Base-by-base conservation (phyloP, 202 grass and related monocot genomes). In the Dendrocalamus latiflorus region DNA sequence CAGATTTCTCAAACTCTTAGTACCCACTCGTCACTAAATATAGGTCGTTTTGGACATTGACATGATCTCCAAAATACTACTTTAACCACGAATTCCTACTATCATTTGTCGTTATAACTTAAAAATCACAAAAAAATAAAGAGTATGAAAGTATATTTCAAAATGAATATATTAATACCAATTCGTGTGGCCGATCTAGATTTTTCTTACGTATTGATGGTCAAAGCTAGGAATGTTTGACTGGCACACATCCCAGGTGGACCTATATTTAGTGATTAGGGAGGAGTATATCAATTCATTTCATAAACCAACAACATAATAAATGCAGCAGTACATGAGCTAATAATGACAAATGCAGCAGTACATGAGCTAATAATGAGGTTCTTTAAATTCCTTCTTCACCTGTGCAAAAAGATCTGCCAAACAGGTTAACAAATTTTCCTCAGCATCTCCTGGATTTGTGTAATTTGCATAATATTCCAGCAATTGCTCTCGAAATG, bases 321-420 rank as follows among this genome's bases (percentile, higher is more conserved):
- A n/a, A n/a, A n/a, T n/a, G n/a, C n/a, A n/a, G n/a, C n/a, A n/a
- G n/a, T n/a, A n/a, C n/a, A n/a, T n/a, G n/a, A n/a, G n/a, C n/a
- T n/a, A n/a, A n/a, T n/a, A n/a, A n/a, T n/a, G n/a, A n/a, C 3
- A 55, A 74, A 65, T 67, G 47, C 20, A 56, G 71, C 37, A 75
- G 21, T 41, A 41, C 41, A 63, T 51, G 45, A 62, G 58, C 9
- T 74, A 63, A 83, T 74, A 22, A 65, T 17, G 18, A 74, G 28
- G 33, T 74, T 41, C 13, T 55, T 74, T 74, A 24, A 16, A 26
- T 28, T 49, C 36, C 63, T n/a, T n/a, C n/a, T n/a, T n/a, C n/a
- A n/a, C n/a, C n/a, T n/a, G n/a, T n/a, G n/a, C n/a, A n/a, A n/a
- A 94, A 58, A 94, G 86, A 85, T 94, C 92, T 38, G 89, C 92